These are phyloP conservation scores for Alternaria ventricosa DNA, from an alignment of 2,329 filamentous ascomycete species.

Conservation along the genomic window DNA sequence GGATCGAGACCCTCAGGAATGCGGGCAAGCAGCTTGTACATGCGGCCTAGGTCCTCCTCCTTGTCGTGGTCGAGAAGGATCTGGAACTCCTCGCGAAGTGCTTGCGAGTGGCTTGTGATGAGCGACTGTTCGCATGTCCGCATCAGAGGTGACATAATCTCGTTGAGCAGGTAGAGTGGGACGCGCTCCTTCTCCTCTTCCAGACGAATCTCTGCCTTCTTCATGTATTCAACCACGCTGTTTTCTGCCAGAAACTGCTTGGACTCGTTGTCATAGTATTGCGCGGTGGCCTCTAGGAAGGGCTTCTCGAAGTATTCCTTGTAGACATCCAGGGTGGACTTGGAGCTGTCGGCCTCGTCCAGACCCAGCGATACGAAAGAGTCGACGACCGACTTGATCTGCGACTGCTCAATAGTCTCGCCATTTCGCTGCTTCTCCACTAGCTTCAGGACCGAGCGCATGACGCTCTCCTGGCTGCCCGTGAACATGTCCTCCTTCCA, in stretches of 20 bases:
- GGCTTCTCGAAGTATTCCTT: constrained; percentile 90
- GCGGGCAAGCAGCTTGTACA: constrained; percentile 89
- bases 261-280: constrained; percentile 91
- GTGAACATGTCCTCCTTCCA: constrained; percentile 94
- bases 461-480: constrained; percentile 83
- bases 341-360: constrained; percentile 90
- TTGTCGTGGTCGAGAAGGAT: constrained; percentile 90
- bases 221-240: constrained; percentile 99
- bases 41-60: constrained; percentile 92
- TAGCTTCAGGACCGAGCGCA: constrained; percentile 91
- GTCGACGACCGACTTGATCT: constrained; percentile 96
- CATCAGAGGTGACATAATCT: constrained; percentile 85
- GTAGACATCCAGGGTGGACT: constrained; percentile 95
- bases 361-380: constrained; percentile 93
- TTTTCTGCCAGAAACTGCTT: constrained; percentile 95
- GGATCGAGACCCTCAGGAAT: constrained; percentile 93
- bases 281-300: constrained; percentile 82
- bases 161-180: constrained; percentile 85
- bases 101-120: constrained; percentile 82
- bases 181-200: constrained; percentile 95
- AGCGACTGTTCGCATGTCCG: constrained; percentile 87
- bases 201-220: constrained; percentile 90
- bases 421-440: constrained; percentile 97
- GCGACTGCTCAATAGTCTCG: constrained; percentile 94
- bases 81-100: constrained; percentile 97